These are phyloP conservation scores for Macrophomina pseudophaseolina DNA, from an alignment of 2,329 filamentous ascomycete species.

Conservation along the genomic window DNA sequence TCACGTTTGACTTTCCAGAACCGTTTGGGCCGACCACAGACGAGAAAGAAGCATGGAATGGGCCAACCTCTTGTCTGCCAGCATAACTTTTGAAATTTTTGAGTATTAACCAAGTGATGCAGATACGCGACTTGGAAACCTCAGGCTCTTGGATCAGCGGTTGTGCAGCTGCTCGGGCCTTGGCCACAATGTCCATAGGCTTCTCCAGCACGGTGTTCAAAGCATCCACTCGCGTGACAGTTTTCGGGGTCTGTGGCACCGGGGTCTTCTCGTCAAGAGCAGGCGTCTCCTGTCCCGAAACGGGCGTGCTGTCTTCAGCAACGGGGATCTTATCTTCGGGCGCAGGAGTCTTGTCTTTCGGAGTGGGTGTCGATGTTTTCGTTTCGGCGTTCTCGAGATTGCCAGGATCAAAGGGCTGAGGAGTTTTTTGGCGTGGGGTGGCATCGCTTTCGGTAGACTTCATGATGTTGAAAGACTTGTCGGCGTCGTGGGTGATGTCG, in stretches of 20 bases:
- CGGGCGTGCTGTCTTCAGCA: slow-evolving; percentile 49
- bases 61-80: slow-evolving; percentile 90
- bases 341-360: slow-evolving; percentile 39
- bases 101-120: slow-evolving; percentile 89
- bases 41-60: slow-evolving; percentile 96
- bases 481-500: slow-evolving; percentile 19
- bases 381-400: neutral
- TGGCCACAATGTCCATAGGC: slow-evolving; percentile 92
- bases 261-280: slow-evolving; percentile 52
- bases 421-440: slow-evolving; percentile 15
- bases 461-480: slow-evolving; percentile 21
- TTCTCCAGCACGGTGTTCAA: slow-evolving; percentile 76
- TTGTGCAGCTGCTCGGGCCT: slow-evolving; percentile 73
- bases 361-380: slow-evolving; percentile 2
- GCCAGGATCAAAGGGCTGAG: slow-evolving; percentile 2
- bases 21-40: slow-evolving; percentile 98
- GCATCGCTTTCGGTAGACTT: slow-evolving; percentile 12
- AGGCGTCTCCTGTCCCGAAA: slow-evolving; percentile 58
- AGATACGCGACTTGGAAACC: slow-evolving; percentile 81
- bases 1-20: slow-evolving; percentile 98
- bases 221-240: slow-evolving; percentile 73
- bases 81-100: slow-evolving; percentile 99
- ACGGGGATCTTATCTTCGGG: slow-evolving; percentile 59
- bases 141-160: slow-evolving; percentile 72
- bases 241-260: slow-evolving; percentile 44